Evolutionary conservation across 2,329 filamentous ascomycete species (phyloP), one percentile per base, ranked within the genome.

Genomic region (Ustilaginoidea virens): DNA sequence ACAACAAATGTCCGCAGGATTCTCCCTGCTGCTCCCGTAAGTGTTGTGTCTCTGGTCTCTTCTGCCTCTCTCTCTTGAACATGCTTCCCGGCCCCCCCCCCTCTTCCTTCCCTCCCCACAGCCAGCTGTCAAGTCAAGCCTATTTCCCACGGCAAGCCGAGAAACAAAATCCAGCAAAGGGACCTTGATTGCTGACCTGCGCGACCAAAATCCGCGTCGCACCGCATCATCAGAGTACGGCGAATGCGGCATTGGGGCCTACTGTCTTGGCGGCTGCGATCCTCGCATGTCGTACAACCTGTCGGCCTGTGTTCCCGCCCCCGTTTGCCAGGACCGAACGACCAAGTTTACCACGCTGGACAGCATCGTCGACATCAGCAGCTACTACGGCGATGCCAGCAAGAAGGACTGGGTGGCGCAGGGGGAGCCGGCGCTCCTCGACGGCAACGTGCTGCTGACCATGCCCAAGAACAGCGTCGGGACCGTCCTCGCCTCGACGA

Each of bases 191-290:
- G 7, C 22, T 17, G 14, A 26, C 7, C 12, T 17, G 16, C 10
- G 24, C 24, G 11, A 7, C 25, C 25, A 17, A 7, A 19, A 24
- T 17, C 16, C 24, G 29, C n/a, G 33, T 39, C 44, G 30, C 46
- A 33, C 9, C 19, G 14, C 18, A 13, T 12, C 23, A 42, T 28
- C 46, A 92, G 83, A 90, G 56, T 96, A 94, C 55, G 82, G 82
- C 44, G 66, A 87, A 54, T 96, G 90, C 47, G 90, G 87, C 59
- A 74, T 85, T 32, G 90, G 90, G 45, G 90, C 86, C 32, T 96
- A 80, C 67, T 98, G 90, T 48, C 71, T 98, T 13, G 90, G 90
- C 44, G 90, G 90, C 38, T 98, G 90, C 61, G 87, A 96, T 50
- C 81, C 85, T 18, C 69, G 74, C 48, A 77, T 76, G 58, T 96